Percentiles rank a stretch among this genome's conserved stretches.
Evolutionary conservation across 305 asterid genomes (phyloP).

Genomic region (Salvia sclarea): DNA sequence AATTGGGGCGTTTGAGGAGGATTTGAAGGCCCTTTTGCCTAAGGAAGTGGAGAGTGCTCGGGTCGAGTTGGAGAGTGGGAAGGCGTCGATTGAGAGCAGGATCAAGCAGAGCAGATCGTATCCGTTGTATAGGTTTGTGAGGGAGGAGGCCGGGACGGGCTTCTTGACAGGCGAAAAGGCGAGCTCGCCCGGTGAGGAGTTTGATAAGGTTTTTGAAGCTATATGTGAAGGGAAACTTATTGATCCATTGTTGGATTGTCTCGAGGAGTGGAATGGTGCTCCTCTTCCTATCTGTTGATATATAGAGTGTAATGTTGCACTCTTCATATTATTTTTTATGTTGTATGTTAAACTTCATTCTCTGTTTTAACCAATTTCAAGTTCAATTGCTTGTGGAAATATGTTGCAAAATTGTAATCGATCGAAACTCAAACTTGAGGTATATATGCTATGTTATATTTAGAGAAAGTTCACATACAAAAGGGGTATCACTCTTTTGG

Average conservation of each 20-base stretch:
- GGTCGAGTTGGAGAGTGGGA: constrained; percentile 44
- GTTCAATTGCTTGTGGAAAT: too few species aligned
- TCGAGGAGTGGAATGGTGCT: constrained; percentile 69
- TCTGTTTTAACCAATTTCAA: too few species aligned
- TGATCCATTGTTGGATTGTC: constrained; percentile 70
- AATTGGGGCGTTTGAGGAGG: constrained; percentile 60
- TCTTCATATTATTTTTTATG: too few species aligned
- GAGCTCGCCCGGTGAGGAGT: constrained; percentile 68
- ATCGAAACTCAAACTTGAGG: too few species aligned
- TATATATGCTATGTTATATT: too few species aligned
- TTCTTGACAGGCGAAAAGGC: constrained; percentile 55
- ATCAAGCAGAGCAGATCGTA: constrained; percentile 59
- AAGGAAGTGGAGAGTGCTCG: constrained; percentile 60
- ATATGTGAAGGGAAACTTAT: too few species aligned
- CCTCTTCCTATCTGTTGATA: constrained; percentile 63
- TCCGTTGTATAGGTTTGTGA: constrained; percentile 61
- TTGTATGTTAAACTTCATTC: too few species aligned
- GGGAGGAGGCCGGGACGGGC: constrained; percentile 48
- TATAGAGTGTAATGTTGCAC: too few species aligned
- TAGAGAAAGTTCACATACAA: too few species aligned
- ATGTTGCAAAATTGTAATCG: too few species aligned
- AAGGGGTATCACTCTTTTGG: too few species aligned
- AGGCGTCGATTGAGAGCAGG: constrained; percentile 35
- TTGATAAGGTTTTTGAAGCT: constrained; percentile 69
- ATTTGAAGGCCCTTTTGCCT: constrained; percentile 51